Percentiles rank a stretch among this genome's conserved stretches.
Evolutionary conservation across 1,284 basidiomycete genomes (phyloP).

Genomic region (Melampsora americana): DNA sequence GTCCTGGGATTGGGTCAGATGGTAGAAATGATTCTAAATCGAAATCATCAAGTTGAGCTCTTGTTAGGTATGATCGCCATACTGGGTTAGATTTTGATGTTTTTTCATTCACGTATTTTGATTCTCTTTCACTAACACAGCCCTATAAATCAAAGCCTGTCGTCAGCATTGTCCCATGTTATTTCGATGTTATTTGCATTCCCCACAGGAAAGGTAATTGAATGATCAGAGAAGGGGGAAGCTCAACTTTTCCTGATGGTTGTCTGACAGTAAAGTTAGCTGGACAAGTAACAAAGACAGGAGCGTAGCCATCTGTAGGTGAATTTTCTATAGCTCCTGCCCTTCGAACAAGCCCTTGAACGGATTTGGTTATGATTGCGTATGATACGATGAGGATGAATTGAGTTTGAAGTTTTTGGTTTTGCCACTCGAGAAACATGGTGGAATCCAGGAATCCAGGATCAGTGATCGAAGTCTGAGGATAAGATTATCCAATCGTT

Average conservation of each 20-base stretch:
- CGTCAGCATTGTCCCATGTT: no score
- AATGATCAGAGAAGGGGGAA: background rate
- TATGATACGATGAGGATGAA: no score
- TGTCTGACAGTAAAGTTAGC: conserved; percentile 12
- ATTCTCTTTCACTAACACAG: conserved; percentile 13
- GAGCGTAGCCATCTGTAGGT: conserved; percentile 24
- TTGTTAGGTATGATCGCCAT: conserved; percentile 22
- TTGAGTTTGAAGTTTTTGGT: no score
- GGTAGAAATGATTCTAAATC: conserved; percentile 13
- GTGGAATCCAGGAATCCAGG: no score
- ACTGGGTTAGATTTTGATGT: conserved; percentile 4
- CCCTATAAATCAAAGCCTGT: background rate
- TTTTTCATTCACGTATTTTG: conserved; percentile 31
- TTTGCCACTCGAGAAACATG: no score
- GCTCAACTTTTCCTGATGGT: background rate
- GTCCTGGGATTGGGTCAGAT: background rate
- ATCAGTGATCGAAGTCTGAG: no score
- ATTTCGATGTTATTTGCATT: background rate
- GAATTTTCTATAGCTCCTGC: conserved; percentile 8
- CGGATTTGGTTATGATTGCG: background rate
- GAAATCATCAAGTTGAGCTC: conserved; percentile 4
- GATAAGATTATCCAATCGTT: no score
- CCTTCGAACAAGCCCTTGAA: conserved; percentile 5
- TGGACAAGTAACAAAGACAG: conserved; percentile 20
- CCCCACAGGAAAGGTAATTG: background rate